Base-by-base conservation (phyloP, 2,329 filamentous ascomycete genomes). In the Pseudonectria buxi region DNA sequence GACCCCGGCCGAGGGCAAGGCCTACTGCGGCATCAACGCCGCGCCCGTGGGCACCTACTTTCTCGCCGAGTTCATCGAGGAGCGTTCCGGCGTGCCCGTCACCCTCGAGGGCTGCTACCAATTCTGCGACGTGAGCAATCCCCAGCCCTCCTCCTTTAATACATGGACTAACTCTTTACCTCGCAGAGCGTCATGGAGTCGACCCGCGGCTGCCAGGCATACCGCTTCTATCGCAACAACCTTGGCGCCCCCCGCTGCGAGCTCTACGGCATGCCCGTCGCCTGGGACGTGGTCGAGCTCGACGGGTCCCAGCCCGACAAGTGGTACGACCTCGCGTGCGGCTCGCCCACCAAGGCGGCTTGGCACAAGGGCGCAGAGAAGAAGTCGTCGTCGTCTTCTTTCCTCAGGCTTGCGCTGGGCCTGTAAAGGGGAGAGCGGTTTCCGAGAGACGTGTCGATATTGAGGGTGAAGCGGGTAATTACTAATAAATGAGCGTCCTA, bases 51-150 rank as follows among this genome's bases (percentile, higher is more conserved):
- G 59, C 7, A 51, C 53, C 36, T 64, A 55, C 40, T 63, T 66
- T 40, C 43, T 67, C 3, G 62, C 57, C 10, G 56, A 59, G 42
- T 67, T 59, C 40, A 52, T 56, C 29, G 53, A 65, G 44, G 55
- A 67, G 37, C 50, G 43, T 6, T 39, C 39, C 2, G 50, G 44
- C 10, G 55, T 59, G 25, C 46, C 51, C 2, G 57, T 68, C 15
- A 63, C 59, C 3, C 49, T 64, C 7, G 49, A 60, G 38, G 63
- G 62, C 3, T 68, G 65, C 51, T 68, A 56, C 48, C 54, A 65
- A 40, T 63, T 66, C 50, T 68, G 65, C 43, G 43, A 45, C 33
- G 64, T 59, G 46, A 56, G 50, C 47, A 6, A 10, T 28, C 9
- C 22, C 18, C 24, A 12, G 4, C 12, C 6, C 13, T 24, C 16